Base-by-base conservation (phyloP, 1,139 yeast species). In the Sugiyamaella paludigena region DNA sequence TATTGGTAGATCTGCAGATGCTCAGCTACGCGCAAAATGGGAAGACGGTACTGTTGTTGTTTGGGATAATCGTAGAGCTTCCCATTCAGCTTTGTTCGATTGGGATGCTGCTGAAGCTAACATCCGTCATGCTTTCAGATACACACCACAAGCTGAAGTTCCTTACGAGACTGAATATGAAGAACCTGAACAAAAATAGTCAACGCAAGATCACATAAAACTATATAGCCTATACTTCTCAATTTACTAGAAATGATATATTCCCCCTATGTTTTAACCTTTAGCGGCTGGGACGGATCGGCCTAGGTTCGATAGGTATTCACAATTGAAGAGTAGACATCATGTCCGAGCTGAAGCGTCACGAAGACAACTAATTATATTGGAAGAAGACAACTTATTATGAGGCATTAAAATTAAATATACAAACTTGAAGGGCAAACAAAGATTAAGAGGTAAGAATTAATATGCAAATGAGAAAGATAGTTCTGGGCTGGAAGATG, bases 11-110 rank as follows among this genome's bases (percentile, higher is more conserved):
- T 66, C 79, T 15, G 76, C 74, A 45, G 84, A 80, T 59, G 71
- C 80, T 55, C 83, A 79, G 54, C 72, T 77, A 53, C 72, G 84
- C 62, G 81, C 79, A 15, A 74, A 68, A 56, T 80, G 83, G 82
- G 81, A 78, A 59, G 77, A 77, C 44, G 75, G 74, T 34, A 69
- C 83, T 26, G 80, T 80, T 38, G 81, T 77, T 16, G 73, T 78
- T 43, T 80, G 88, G 86, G 89, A 84, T 60, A 83, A 83, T 68
- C 75, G 89, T 66, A 71, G 83, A 58, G 78, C 80, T 30, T 68
- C 76, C 38, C 89, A 84, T 64, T 71, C 84, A 29, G 87, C 87
- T 8, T 70, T 79, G 39, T 70, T 78, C 48, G 88, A 83, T 65
- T 81, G 84, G 83, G 78, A 73, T 28, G 69, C 74, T 7, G 69